Base-by-base conservation (phyloP, 2,329 filamentous ascomycete species). In the Trichothecium sympodiale region DNA sequence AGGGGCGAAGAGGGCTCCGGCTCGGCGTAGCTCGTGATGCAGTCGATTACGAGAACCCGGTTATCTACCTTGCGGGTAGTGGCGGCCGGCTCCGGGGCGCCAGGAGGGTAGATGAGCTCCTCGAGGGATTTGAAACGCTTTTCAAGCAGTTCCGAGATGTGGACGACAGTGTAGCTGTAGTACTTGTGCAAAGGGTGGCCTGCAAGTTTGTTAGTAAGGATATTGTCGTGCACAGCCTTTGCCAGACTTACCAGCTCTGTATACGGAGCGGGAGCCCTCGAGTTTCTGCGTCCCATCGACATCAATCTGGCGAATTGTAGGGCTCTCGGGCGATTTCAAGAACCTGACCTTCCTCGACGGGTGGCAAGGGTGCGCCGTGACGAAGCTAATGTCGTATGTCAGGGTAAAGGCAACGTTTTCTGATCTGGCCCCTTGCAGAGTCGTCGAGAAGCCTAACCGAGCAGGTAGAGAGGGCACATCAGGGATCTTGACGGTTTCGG, bases 311-410 rank as follows among this genome's bases (percentile, higher is more conserved):
- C 69, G 70, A 35, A 75, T 73, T 2, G 69, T 73, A 15, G 74
- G 72, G 46, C 71, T 78, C 1, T 67, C 67, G 0, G 73, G 69
- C 12, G 73, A 74, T 48, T 71, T 74, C 34, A 79, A 49, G 37
- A 78, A 68, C 41, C 66, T 69, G 3, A 75, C 69, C 37, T 69
- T 64, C 34, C 64, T 63, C 2, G 73, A 74, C 2, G 71, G 67
- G 5, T 71, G 65, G 45, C 77, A 82, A 0, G 77, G 77, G 44
- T 80, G 74, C 1, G 75, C 75, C 1, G 77, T 80, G 14, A 80
- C 71, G 49, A 81, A 81, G 45, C 69, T 70, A 16, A 80, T 64
- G 39, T 81, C 76, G 43, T 75, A 70, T 5, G 57, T 54, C 8
- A 82, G 53, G 1, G 62, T 47, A 35, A 68, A 62, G 2, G 59